Evolutionary conservation across 306 rosid genomes (phyloP), one percentile per base, ranked within the genome.

Genomic region (Cicer yamashitae): DNA sequence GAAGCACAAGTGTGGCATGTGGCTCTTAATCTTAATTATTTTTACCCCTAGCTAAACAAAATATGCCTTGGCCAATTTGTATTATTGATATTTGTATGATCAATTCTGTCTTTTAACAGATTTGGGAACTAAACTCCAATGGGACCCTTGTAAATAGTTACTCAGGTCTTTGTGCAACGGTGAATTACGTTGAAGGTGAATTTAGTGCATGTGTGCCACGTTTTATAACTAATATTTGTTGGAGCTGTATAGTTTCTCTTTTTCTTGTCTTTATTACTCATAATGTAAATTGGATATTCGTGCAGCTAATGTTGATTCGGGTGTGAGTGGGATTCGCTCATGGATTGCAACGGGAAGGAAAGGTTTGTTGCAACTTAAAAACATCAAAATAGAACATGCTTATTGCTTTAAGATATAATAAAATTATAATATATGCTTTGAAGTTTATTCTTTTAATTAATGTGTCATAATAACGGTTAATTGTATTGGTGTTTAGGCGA

Each of bases 331-430:
- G 54, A 67, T 84, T 73, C 92, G 90, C 58, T 83, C 96, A 40
- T 94, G 99, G 99, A 69, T 92, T 66, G 99, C 99, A 20, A 88
- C 84, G 0, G 97, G 99, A 77, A 83, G 87, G 79, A 71, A 48
- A 76, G 97, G 97, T 91, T 13, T 61, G 48, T 61, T 67, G 51
- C 65, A 56, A 45, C 40, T 56, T 48, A 45, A 52, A 47, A 74
- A 14, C 67, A 69, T 68, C 61, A 7, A 38, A 41, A 34, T 25
- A 38, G 37, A 18, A 58, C 57, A 51, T 6, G 20, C 20, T 6
- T 50, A 50, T 4, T 30, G 37, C 37, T 30, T 30, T 30, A 30
- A 30, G 6, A 30, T 30, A 30, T 30, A 30, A 30, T 30, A 30
- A 30, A 30, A 30, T 30, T 30, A 30, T 30, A 30, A 4, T 30